Conservation (phyloP, 2,329 filamentous ascomycete species). For the Botrytis sinoallii region DNA sequence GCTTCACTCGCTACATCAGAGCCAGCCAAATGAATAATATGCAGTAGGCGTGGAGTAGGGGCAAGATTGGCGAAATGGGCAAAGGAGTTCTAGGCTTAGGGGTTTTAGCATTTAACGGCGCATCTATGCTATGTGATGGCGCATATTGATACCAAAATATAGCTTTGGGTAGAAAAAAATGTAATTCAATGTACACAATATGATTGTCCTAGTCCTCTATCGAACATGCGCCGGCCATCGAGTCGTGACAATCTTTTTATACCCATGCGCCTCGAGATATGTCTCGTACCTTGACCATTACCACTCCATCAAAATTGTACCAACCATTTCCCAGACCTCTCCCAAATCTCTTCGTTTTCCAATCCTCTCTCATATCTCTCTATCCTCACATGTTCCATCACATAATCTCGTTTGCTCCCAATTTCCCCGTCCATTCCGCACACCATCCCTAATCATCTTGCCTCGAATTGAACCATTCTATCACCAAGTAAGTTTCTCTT, state of each 20-base stretch:
- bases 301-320: constrained; percentile 7
- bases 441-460: constrained; percentile 55
- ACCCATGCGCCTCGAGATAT: constrained; percentile 21
- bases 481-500: constrained; percentile 22
- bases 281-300: constrained; percentile 13
- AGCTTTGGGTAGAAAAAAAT: constrained; percentile 8
- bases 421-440: not conserved
- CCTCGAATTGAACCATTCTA: constrained; percentile 99
- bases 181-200: constrained; percentile 6
- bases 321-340: not conserved
- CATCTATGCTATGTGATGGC: constrained; percentile 30
- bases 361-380: constrained; percentile 8
- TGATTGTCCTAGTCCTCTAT: not conserved
- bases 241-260: constrained; percentile 14
- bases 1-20: constrained; percentile 38
- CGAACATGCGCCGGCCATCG: constrained; percentile 5
- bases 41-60: constrained; percentile 25
- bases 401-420: not conserved
- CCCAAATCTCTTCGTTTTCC: not conserved
- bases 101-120: constrained; percentile 35
- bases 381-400: not conserved
- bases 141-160: constrained; percentile 18
- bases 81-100: constrained; percentile 25
- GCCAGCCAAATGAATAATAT: constrained; percentile 36
- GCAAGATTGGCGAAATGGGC: constrained; percentile 14